Percentiles rank a stretch among this genome's conserved stretches.
phyloP scores from a whole-genome alignment of 139 green algal species.

The Eudorina sp. region DNA sequence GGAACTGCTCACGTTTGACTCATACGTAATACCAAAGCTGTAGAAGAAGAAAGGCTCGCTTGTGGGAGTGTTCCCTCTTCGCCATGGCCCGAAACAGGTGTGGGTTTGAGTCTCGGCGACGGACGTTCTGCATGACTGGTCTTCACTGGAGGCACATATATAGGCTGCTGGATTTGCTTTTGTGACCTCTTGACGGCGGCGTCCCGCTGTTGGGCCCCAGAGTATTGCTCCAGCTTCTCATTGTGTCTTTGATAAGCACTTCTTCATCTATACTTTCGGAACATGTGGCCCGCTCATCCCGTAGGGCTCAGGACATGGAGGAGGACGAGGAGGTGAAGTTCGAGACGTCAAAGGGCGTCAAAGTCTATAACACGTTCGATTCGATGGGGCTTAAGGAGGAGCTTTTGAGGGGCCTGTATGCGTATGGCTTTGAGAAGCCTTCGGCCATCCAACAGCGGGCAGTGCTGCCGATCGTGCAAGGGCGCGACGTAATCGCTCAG shows the following conservation, averaged over 20 bases:
- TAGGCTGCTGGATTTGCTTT: no score
- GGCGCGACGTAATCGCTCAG: conserved; percentile 97
- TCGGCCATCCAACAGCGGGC: conserved; percentile 99
- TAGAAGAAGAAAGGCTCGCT: neutral
- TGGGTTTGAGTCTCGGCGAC: no score
- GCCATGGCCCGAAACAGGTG: conserved; percentile 27
- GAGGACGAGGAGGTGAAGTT: conserved; percentile 72
- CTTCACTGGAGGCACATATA: no score
- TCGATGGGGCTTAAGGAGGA: conserved; percentile 94
- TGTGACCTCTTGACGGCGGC: neutral
- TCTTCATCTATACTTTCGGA: no score
- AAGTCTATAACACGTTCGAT: conserved; percentile 90
- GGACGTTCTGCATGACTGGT: no score
- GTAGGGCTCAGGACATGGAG: conserved; percentile 53
- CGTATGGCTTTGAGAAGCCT: conserved; percentile 97
- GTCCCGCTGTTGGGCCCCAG: no score
- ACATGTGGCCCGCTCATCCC: no score
- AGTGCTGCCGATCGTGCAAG: conserved; percentile 91
- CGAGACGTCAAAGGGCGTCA: conserved; percentile 86
- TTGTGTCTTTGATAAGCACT: no score
- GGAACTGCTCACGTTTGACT: no score
- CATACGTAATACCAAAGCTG: no score
- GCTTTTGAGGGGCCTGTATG: conserved; percentile 94
- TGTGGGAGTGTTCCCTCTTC: neutral
- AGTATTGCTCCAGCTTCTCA: neutral